Evolutionary conservation across 2,329 filamentous ascomycete genomes (phyloP), one percentile per base, ranked within the genome.

Genomic region (Endoconidiophora polonica): DNA sequence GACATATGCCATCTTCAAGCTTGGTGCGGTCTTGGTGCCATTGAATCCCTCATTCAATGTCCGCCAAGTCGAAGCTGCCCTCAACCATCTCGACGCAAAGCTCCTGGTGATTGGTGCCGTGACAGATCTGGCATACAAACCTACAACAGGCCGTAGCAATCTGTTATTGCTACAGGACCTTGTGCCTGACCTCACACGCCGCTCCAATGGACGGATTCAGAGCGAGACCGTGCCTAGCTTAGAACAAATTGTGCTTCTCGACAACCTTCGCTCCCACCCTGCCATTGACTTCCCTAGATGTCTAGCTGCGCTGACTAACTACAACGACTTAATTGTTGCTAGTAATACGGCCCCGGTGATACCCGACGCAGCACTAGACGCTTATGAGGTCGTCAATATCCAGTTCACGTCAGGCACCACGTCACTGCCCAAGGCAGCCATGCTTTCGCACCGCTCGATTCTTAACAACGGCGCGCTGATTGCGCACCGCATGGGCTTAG

Each of bases 371-470:
- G 66, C 67, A 0, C 68, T 81, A 1, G 56, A 68, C 14, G 70
- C 78, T 0, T 62, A 75, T 54, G 90, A 96, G 46, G 78, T 83
- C 2, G 81, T 93, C 56, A 96, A 95, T 61, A 94, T 96, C 56
- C 90, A 96, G 63, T 96, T 96, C 67, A 98, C 91, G 0, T 90
- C 83, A 0, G 91, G 90, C n/a, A 96, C 91, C 0, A 96, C 91
- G 0, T 85, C 84, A 0, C 71, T 76, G 59, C 90, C 88, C 20
- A 96, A 96, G 66, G 91, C 91, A 0, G 90, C 90, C 1, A 93
- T 87, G 68, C 73, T 98, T 29, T 81, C 77, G 0, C 90, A 96
- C 65, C 74, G 72, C 2, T 81, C 75, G n/a, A 90, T 96, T 55
- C 71, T 98, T 54, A 98, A 96, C 66, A 96, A 96, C 61, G 91